Evolutionary conservation across 495 filamentous ascomycete genomes (phyloP), one percentile per base, ranked within the genome.

Genomic region (Tetracladium marchalianum): DNA sequence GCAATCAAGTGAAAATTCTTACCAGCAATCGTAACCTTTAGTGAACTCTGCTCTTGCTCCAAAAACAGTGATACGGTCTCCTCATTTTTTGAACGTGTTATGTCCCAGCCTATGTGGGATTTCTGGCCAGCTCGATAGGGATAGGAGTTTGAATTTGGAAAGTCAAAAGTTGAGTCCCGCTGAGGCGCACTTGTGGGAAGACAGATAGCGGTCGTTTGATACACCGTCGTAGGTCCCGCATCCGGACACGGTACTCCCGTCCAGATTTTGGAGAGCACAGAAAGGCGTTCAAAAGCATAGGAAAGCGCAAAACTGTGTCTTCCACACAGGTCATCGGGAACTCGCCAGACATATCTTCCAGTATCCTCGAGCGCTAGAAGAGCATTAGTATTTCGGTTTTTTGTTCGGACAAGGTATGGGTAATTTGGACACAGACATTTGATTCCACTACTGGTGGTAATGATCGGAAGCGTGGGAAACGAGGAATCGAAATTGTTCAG

Each of bases 401-500:
- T n/a, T n/a, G n/a, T n/a, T 9, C 16, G 5, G 12, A 10, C 22
- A 12, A n/a, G 17, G 9, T 19, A 35, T 15, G 22, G 43, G 11
- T 10, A 13, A 24, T 11, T 36, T 31, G 18, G 10, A 33, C 18
- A 48, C 45, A 8, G 11, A 48, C 37, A 17, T 17, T 17, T 37
- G 8, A 48, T 27, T 12, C 22, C 41, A 22, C 6, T 17, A n/a
- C 13, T 48, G 24, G 45, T 48, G 6, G 45, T 48, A 12, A 48
- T 48, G 24, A 48, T 48, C 4, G 36, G 37, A 12, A 48, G 18
- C 15, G 36, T 35, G n/a, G 45, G 45, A n/a, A 41, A 13, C 7
- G 32, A 12, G 33, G 36, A 12, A n/a, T 41, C 37, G 31, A 48
- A 48, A 16, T 40, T 19, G 22, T 48, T 41, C 13, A 48, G 38